Conservation (phyloP, 306 rosid species). For the Hippophae tibetana region DNA sequence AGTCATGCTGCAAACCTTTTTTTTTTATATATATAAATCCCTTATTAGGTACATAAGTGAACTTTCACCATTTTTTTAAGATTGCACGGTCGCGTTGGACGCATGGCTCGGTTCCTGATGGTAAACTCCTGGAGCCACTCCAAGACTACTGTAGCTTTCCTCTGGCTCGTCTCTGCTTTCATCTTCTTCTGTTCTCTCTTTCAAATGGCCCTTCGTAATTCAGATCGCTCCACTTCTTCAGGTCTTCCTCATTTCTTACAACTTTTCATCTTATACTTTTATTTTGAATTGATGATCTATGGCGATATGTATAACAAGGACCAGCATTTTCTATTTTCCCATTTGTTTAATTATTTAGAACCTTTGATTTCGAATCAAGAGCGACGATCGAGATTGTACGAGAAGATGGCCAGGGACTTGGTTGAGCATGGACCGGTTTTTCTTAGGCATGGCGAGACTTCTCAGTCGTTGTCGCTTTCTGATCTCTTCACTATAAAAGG, state of each 20-base stretch:
- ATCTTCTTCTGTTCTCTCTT: constrained; percentile 49
- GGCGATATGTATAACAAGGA: not conserved
- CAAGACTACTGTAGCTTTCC: constrained; percentile 30
- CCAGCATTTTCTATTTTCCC: not conserved
- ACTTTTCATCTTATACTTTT: not conserved
- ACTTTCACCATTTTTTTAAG: too few species aligned
- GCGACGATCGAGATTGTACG: constrained; percentile 60
- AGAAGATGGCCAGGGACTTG: constrained; percentile 68
- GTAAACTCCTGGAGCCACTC: constrained; percentile 22
- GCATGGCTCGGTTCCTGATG: too few species aligned
- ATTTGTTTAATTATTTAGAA: constrained; percentile 22
- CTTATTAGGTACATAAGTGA: too few species aligned
- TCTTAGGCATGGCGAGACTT: constrained; percentile 70
- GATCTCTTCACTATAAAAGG: constrained; percentile 64
- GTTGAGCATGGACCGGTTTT: constrained; percentile 74
- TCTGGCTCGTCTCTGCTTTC: constrained; percentile 54
- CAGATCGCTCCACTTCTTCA: constrained; percentile 12
- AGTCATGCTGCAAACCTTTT: too few species aligned
- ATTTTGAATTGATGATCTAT: not conserved
- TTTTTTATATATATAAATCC: too few species aligned
- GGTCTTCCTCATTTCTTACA: constrained; percentile 26
- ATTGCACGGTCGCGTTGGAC: too few species aligned
- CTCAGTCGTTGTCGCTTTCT: constrained; percentile 84
- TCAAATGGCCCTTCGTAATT: constrained; percentile 48
- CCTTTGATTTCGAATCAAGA: constrained; percentile 28